Conservation (phyloP, 2,329 filamentous ascomycete genomes). For the Colletotrichum noveboracense region DNA sequence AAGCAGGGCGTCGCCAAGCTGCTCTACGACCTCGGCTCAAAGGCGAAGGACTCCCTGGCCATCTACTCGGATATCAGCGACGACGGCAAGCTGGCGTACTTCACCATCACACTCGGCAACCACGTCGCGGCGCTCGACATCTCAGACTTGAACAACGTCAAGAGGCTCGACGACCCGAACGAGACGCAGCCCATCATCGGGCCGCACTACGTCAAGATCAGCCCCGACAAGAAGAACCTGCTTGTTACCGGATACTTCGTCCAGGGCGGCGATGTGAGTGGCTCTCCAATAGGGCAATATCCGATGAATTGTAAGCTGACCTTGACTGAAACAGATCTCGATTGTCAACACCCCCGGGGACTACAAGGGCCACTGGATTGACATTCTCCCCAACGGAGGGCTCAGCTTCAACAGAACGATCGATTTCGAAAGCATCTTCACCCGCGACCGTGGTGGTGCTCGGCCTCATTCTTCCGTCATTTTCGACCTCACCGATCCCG, state of each 20-base stretch:
- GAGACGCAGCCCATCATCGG: conserved; percentile 64
- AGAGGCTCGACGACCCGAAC: conserved; percentile 65
- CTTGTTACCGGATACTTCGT: conserved; percentile 72
- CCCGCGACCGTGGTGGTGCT: conserved; percentile 56
- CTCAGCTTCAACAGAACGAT: conserved; percentile 43
- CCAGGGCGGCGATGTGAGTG: conserved; percentile 56
- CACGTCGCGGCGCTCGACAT: conserved; percentile 68
- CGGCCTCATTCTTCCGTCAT: conserved; percentile 62
- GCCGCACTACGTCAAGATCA: conserved; percentile 69
- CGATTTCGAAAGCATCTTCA: conserved; percentile 59
- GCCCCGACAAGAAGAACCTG: conserved; percentile 68
- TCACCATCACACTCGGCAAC: conserved; percentile 65
- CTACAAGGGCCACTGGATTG: conserved; percentile 68
- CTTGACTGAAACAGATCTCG: conserved; percentile 45
- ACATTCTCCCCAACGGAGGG: conserved; percentile 58
- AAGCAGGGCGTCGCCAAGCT: conserved; percentile 63
- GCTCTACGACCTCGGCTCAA: conserved; percentile 61
- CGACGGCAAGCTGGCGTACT: conserved; percentile 63
- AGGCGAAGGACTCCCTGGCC: conserved; percentile 49
- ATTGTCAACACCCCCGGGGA: conserved; percentile 66
- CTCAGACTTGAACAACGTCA: conserved; percentile 62
- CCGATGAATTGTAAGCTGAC: not conserved
- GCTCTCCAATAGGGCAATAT: not conserved
- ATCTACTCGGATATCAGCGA: conserved; percentile 66
- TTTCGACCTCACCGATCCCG: conserved; percentile 60